Evolutionary conservation across 768 basidiomycete genomes (phyloP), one percentile per base, ranked within the genome.

Genomic region (Zangia roseola): DNA sequence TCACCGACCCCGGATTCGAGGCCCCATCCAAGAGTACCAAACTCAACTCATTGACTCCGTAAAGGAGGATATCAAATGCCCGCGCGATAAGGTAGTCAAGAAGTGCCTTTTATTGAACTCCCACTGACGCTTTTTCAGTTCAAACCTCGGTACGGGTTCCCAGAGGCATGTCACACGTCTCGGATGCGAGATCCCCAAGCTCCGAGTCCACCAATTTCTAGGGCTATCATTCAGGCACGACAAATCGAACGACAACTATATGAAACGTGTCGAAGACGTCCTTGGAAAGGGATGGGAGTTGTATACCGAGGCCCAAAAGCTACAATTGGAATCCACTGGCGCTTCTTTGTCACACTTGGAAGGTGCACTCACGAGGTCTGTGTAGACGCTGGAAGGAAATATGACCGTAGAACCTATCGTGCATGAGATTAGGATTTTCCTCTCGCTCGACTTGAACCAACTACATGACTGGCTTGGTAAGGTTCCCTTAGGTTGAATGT

Each of bases 221-320:
- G 94, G 24, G 91, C 97, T 16, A 97, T 98, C 67, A 92, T 95
- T 59, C 98, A 95, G 97, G 95, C 97, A 0, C 81, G 88, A n/a
- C 97, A 98, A 73, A 99, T 99, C 53, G 95, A 97, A 61, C 84
- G 94, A 5, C 97, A 99, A 63, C 82, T 97, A 98, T 74, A 99
- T 99, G 95, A 95, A 94, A 67, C 88, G 95, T 14, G 95, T 98
- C 43, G 97, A n/a, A n/a, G n/a, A n/a, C n/a, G n/a, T n/a, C n/a
- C n/a, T n/a, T n/a, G n/a, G n/a, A n/a, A n/a, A n/a, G n/a, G n/a
- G n/a, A n/a, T n/a, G n/a, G n/a, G n/a, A n/a, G n/a, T n/a, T n/a
- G n/a, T n/a, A n/a, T n/a, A n/a, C n/a, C n/a, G n/a, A n/a, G n/a
- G n/a, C n/a, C n/a, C n/a, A n/a, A n/a, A n/a, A n/a, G n/a, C n/a